These are phyloP conservation scores for Podospora bellae-mahoneyi DNA, from an alignment of 495 filamentous ascomycete species.

Conservation along the genomic window DNA sequence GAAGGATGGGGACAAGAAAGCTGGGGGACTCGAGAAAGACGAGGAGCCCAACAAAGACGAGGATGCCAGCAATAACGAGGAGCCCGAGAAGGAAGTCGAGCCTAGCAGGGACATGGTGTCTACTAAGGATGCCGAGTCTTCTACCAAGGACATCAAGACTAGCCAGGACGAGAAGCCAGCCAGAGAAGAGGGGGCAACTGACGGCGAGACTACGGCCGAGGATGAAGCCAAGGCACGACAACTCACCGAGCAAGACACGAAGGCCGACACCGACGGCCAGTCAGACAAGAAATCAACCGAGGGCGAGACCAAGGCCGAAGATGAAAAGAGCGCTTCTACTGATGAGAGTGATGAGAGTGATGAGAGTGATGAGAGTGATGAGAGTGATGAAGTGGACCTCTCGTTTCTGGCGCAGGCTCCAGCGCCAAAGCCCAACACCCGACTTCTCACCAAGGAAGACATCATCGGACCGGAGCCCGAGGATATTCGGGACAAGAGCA, in stretches of 20 bases:
- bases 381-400: conserved; percentile 10
- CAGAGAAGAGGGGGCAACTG: not conserved
- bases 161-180: not conserved
- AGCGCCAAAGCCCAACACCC: not conserved
- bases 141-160: not conserved
- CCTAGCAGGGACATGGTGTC: not conserved
- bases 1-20: no score
- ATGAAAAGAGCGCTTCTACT: not conserved
- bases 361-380: no score
- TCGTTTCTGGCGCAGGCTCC: not conserved
- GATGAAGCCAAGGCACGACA: not conserved
- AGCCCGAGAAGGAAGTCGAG: not conserved
- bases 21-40: not conserved
- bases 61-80: not conserved
- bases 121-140: not conserved
- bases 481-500: conserved; percentile 37
- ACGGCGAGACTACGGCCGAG: not conserved
- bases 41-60: not conserved
- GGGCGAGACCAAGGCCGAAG: not conserved
- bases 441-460: conserved; percentile 50
- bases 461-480: conserved; percentile 59
- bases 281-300: conserved; percentile 1
- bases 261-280: not conserved
- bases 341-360: not conserved
- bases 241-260: not conserved